phyloP scores from a whole-genome alignment of 169 alveolate genomes.

The Plasmodium billcollinsi region DNA sequence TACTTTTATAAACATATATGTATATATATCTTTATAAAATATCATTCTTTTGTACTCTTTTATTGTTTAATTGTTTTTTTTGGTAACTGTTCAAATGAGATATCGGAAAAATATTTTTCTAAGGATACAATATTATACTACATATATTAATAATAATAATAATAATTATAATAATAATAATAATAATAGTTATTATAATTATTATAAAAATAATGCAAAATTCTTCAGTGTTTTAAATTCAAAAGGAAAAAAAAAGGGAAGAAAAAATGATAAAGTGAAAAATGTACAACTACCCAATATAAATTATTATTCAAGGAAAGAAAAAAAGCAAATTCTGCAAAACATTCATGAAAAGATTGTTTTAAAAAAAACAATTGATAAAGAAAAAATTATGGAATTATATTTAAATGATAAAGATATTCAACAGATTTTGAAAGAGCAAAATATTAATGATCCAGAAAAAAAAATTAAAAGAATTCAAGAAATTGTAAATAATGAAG shows the following conservation, averaged over 20 bases:
- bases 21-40: constrained; percentile 1
- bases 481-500: constrained; percentile 56
- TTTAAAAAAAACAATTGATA: constrained; percentile 13
- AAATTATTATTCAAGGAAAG: constrained; percentile 62
- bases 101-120: constrained; percentile 9
- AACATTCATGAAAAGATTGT: constrained; percentile 49
- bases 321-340: constrained; percentile 52
- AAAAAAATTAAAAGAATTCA: constrained; percentile 30
- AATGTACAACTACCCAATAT: constrained; percentile 14
- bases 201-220: not conserved
- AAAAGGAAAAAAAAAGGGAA: too few species aligned
- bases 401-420: constrained; percentile 59
- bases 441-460: constrained; percentile 40
- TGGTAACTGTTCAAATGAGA: constrained; percentile 29
- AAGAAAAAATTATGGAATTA: constrained; percentile 24
- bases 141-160: too few species aligned
- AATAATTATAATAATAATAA: too few species aligned
- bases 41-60: not conserved
- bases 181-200: constrained; percentile 3
- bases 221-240: too few species aligned
- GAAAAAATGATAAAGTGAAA: not conserved
- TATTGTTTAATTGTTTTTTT: not conserved
- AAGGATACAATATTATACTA: not conserved
- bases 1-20: not conserved
- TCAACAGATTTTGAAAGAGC: constrained; percentile 32